A percentile compares a stretch with the other conserved stretches of the same genome.
These are phyloP conservation scores for Lojkania enalia DNA, from an alignment of 2,329 filamentous ascomycete genomes.

Conservation along the genomic window DNA sequence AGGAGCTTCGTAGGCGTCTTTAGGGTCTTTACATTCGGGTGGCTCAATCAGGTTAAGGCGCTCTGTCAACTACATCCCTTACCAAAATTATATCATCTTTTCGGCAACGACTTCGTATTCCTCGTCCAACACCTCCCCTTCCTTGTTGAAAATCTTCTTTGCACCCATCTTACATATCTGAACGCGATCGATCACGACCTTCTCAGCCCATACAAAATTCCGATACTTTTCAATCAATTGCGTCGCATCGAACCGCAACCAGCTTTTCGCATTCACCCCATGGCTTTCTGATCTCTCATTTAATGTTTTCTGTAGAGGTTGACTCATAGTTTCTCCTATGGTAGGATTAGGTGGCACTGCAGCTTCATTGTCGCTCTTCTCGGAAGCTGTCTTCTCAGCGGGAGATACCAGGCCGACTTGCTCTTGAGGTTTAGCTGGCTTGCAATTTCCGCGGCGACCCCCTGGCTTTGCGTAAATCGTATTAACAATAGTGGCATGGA, in stretches of 20 bases:
- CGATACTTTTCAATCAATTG: constrained; percentile 58
- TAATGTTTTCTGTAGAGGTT: too few species aligned
- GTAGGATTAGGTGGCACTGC: too few species aligned
- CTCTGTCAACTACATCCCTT: too few species aligned
- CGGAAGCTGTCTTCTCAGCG: background rate
- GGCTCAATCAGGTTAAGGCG: too few species aligned
- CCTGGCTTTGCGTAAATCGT: constrained; percentile 70
- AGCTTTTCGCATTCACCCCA: constrained; percentile 38
- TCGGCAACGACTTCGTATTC: constrained; percentile 56
- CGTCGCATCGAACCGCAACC: constrained; percentile 48
- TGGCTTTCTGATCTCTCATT: constrained; percentile 28
- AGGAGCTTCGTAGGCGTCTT: too few species aligned
- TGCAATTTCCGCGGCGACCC: background rate
- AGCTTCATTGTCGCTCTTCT: background rate
- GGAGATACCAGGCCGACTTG: background rate
- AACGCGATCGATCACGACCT: constrained; percentile 68
- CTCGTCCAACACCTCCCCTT: constrained; percentile 55
- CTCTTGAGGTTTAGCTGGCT: background rate
- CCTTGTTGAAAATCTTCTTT: constrained; percentile 60
- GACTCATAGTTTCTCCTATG: too few species aligned
- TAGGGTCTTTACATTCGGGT: too few species aligned
- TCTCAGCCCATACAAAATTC: constrained; percentile 70
- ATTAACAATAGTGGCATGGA: constrained; percentile 87
- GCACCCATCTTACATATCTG: constrained; percentile 89
- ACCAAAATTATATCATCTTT: constrained; percentile 25